Conservation (phyloP, 2,329 filamentous ascomycete genomes). For the Nigrospora osmanthi region DNA sequence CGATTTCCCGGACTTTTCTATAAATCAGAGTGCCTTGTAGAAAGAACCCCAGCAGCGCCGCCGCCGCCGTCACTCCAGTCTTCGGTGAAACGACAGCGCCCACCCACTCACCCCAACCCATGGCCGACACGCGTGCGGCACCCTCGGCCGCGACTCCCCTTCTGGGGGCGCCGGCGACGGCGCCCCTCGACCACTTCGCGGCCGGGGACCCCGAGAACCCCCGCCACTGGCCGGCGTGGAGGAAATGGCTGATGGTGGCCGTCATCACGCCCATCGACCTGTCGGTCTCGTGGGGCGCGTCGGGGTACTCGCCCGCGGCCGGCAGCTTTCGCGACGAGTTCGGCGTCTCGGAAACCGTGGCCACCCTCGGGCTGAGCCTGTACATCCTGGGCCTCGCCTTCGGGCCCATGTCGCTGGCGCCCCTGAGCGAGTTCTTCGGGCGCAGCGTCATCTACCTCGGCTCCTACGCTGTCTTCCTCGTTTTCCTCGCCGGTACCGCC, state of each 20-base stretch:
- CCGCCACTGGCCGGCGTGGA: conserved; percentile 22
- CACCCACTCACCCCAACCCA: too few species aligned
- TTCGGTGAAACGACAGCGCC: too few species aligned
- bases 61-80: too few species aligned
- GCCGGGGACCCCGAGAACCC: conserved; percentile 16
- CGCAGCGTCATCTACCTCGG: conserved; percentile 31
- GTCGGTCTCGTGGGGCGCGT: conserved; percentile 33
- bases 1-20: too few species aligned
- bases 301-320: conserved; percentile 35
- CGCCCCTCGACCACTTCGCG: conserved; percentile 6
- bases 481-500: conserved; percentile 33
- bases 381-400: conserved; percentile 37
- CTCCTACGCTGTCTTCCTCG: conserved; percentile 31
- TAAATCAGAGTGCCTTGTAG: too few species aligned
- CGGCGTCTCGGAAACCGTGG: conserved; percentile 27
- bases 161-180: not conserved
- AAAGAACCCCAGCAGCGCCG: too few species aligned
- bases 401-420: conserved; percentile 22
- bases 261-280: conserved; percentile 21
- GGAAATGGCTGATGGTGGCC: conserved; percentile 23
- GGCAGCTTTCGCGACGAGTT: conserved; percentile 32
- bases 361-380: conserved; percentile 34
- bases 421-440: conserved; percentile 31
- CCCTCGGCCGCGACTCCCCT: conserved; percentile 2
- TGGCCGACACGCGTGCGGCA: too few species aligned